A percentile compares a stretch with the other conserved stretches of the same genome.
phyloP scores from a whole-genome alignment of 768 basidiomycete species.

The Rhizopogon vulgaris region DNA sequence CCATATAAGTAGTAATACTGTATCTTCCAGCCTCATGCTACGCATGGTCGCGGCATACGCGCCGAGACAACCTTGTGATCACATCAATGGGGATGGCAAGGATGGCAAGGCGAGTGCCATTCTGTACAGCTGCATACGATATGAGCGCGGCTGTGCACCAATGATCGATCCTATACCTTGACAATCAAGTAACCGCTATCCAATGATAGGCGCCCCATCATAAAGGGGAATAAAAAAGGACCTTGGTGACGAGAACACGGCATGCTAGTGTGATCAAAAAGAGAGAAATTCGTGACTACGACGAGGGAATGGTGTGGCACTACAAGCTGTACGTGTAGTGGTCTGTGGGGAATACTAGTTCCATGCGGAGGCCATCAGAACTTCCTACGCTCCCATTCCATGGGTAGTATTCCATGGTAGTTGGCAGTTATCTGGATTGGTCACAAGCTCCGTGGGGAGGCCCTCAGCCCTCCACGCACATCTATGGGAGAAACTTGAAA shows the following conservation, averaged over 20 bases:
- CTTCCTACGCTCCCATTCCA: background rate
- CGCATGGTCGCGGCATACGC: background rate
- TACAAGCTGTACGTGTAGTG: background rate
- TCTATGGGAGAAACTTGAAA: background rate
- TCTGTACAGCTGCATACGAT: background rate
- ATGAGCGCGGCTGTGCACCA: background rate
- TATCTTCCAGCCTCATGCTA: background rate
- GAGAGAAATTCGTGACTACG: constrained; percentile 5
- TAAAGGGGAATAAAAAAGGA: constrained; percentile 4
- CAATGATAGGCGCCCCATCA: background rate
- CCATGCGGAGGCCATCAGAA: background rate
- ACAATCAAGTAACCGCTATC: background rate
- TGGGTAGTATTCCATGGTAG: background rate
- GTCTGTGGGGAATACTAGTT: background rate
- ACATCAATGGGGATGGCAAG: background rate
- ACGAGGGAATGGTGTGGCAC: background rate
- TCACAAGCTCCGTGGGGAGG: background rate
- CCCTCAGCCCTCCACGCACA: constrained; percentile 1
- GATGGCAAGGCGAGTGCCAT: background rate
- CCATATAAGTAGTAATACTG: background rate
- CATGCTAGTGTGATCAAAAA: constrained; percentile 10
- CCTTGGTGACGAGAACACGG: background rate
- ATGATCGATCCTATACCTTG: background rate
- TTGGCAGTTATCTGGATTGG: background rate
- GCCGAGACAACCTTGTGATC: background rate